These are phyloP conservation scores for Wickerhamiella azyma DNA, from an alignment of 805 yeast species.

Conservation along the genomic window DNA sequence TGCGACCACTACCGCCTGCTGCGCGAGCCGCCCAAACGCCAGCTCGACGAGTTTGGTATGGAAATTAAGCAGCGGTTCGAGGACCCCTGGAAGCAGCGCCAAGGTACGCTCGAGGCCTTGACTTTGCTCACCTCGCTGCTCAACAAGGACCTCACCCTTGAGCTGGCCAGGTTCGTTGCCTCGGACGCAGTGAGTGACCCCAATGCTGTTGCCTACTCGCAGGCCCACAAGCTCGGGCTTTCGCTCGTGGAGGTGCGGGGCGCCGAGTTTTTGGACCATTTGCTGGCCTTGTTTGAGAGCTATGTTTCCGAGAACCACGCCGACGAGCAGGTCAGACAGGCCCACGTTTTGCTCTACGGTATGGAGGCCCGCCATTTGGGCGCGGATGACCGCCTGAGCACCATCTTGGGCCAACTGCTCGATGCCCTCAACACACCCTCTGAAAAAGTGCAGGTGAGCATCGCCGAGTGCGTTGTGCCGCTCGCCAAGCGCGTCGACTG, in stretches of 20 bases:
- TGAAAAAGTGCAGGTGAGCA: constrained; percentile 78
- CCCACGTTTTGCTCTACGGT: constrained; percentile 67
- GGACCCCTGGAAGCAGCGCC: constrained; percentile 76
- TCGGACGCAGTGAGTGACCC: constrained; percentile 59
- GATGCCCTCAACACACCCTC: constrained; percentile 74
- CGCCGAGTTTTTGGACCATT: constrained; percentile 45
- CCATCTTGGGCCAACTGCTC: constrained; percentile 55
- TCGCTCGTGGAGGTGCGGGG: constrained; percentile 58
- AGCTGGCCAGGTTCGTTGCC: constrained; percentile 31
- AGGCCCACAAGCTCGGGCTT: constrained; percentile 81
- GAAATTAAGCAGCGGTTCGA: constrained; percentile 47
- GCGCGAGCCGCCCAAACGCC: constrained; percentile 31
- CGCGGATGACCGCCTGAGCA: constrained; percentile 48
- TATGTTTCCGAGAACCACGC: constrained; percentile 15
- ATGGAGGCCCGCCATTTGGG: constrained; percentile 76
- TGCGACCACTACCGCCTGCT: constrained; percentile 55
- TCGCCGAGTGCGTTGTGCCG: constrained; percentile 76
- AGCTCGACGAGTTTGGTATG: constrained; percentile 64
- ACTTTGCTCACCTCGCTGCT: constrained; percentile 41
- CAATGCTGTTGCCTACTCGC: constrained; percentile 59
- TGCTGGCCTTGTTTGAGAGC: constrained; percentile 70
- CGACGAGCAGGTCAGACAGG: constrained; percentile 4
- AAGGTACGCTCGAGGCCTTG: constrained; percentile 64
- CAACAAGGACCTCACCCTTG: constrained; percentile 14
- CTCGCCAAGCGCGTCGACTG: constrained; percentile 33